Conservation (phyloP, 163 green algal species). For the Prototheca stagnorum region DNA sequence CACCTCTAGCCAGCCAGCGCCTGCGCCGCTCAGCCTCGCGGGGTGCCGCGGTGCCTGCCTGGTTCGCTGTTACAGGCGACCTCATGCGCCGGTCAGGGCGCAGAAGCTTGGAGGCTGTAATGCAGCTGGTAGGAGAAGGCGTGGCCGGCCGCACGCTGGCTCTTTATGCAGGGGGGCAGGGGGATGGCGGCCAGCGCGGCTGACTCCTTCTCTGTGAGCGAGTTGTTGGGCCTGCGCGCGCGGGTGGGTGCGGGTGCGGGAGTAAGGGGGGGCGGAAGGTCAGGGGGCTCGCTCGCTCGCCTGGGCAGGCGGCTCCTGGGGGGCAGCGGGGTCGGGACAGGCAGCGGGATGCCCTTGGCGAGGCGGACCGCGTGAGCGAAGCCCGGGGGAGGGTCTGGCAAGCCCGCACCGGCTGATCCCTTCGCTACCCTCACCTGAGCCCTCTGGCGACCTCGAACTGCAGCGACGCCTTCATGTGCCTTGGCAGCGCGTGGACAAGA, state of each 20-base stretch:
- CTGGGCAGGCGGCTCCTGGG: no score
- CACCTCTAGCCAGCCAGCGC: background rate
- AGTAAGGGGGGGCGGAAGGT: background rate
- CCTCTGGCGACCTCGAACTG: background rate
- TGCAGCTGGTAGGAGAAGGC: background rate
- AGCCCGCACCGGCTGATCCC: no score
- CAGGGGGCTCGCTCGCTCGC: no score
- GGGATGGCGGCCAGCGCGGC: background rate
- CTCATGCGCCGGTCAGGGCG: background rate
- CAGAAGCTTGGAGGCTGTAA: constrained; percentile 1
- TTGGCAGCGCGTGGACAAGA: background rate
- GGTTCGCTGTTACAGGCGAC: background rate
- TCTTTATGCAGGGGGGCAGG: background rate
- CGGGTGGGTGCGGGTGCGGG: background rate
- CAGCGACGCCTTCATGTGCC: background rate
- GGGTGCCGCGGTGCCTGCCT: background rate
- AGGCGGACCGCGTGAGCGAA: no score
- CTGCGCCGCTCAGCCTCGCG: background rate
- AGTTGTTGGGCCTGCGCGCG: background rate
- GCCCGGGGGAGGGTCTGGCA: no score
- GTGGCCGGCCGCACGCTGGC: background rate
- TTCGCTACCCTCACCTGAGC: no score
- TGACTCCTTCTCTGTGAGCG: background rate
- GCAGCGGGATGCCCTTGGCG: no score
- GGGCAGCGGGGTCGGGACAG: no score